Conservation (phyloP, 306 rosid species). For the Dryas alaskensis region DNA sequence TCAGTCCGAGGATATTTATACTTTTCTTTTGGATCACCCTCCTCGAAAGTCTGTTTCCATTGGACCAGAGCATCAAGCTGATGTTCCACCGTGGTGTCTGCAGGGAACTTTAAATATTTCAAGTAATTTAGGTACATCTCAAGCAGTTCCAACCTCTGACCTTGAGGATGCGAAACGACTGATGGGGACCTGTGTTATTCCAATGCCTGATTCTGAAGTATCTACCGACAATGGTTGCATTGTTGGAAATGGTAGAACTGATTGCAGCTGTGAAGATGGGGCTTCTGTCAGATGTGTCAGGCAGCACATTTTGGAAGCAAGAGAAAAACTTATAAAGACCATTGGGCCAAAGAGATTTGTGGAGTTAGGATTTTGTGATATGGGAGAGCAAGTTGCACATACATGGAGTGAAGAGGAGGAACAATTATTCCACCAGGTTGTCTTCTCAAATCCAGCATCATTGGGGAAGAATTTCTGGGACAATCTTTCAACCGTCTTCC, state of each 20-base stretch:
- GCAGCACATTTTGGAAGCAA: conserved; percentile 61
- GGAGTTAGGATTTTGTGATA: conserved; percentile 60
- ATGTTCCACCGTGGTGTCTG: conserved; percentile 54
- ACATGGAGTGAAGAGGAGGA: conserved; percentile 72
- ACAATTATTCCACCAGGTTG: conserved; percentile 55
- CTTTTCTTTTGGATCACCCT: conserved; percentile 55
- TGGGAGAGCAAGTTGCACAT: conserved; percentile 81
- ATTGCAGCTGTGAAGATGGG: conserved; percentile 63
- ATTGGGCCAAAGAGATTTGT: conserved; percentile 48
- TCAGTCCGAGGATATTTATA: conserved; percentile 62
- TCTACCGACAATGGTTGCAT: conserved; percentile 12
- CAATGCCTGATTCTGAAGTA: conserved; percentile 59
- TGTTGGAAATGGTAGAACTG: conserved; percentile 65
- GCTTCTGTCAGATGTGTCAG: conserved; percentile 63
- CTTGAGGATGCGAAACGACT: conserved; percentile 40
- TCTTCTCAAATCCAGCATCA: conserved; percentile 68
- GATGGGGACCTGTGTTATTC: conserved; percentile 67
- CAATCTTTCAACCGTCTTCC: conserved; percentile 50
- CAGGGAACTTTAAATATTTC: conserved; percentile 4
- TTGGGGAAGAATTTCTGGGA: conserved; percentile 73
- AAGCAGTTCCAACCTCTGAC: conserved; percentile 31
- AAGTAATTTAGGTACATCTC: conserved; percentile 16
- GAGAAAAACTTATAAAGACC: conserved; percentile 45
- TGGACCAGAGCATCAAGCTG: conserved; percentile 75
- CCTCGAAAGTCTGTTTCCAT: conserved; percentile 63